These are phyloP conservation scores for Plasmodium coatneyi DNA, from an alignment of 169 alveolate species.

Conservation along the genomic window DNA sequence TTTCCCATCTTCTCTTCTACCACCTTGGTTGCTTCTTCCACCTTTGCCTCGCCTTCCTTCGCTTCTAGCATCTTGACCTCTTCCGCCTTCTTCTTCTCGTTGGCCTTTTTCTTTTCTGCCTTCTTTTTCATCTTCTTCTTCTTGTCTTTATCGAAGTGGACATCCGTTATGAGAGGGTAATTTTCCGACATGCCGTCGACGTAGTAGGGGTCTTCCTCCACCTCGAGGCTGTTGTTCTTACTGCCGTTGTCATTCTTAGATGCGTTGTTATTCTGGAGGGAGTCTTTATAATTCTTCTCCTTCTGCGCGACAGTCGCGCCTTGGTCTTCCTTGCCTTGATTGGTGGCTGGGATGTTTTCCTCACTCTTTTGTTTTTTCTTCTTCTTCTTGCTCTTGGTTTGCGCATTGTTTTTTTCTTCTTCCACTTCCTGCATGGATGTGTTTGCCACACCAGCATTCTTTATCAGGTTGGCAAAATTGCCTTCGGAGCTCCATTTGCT, in stretches of 20 bases:
- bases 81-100: neutral
- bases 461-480: slow-evolving; percentile 8
- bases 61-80: neutral
- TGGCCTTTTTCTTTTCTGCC: slow-evolving; percentile 15
- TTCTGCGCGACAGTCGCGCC: neutral
- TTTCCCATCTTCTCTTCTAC: neutral
- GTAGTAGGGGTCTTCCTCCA: slow-evolving; percentile 22
- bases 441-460: neutral
- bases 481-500: slow-evolving; percentile 44
- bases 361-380: slow-evolving; percentile 21
- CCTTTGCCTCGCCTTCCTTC: neutral
- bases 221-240: neutral
- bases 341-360: neutral
- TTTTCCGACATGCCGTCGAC: slow-evolving; percentile 36
- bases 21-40: neutral
- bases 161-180: slow-evolving; percentile 50
- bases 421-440: neutral
- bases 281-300: slow-evolving; percentile 14
- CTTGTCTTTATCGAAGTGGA: slow-evolving; percentile 20
- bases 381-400: slow-evolving; percentile 30
- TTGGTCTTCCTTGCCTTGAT: neutral
- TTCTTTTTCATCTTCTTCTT: slow-evolving; percentile 43
- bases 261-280: neutral
- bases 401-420: neutral
- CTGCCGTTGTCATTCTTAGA: neutral